These are phyloP conservation scores for Exophiala spinifera DNA, from an alignment of 2,329 filamentous ascomycete genomes.

Conservation along the genomic window DNA sequence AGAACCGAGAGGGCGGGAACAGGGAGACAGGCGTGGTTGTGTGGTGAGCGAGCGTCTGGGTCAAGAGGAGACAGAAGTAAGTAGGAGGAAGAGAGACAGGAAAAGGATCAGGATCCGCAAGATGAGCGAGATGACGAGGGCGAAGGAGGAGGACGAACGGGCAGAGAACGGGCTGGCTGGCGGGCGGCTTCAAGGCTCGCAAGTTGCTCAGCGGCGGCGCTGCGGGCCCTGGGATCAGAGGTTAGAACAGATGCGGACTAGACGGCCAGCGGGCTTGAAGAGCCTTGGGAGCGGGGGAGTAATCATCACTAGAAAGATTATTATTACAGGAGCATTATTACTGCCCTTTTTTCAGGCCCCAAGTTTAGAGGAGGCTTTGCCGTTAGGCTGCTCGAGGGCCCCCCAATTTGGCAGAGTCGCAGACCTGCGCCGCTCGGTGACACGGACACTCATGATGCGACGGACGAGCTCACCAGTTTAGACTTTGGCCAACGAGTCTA, in stretches of 20 bases:
- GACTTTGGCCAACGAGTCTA: too few relatives aligned
- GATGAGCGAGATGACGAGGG: slow-evolving; percentile 20
- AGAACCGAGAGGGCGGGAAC: slow-evolving; percentile 6
- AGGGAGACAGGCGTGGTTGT: slow-evolving; percentile 1
- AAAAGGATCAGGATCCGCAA: slow-evolving; percentile 21
- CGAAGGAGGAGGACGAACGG: slow-evolving; percentile 2
- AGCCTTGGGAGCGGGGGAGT: slow-evolving; percentile 8
- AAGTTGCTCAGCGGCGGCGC: not conserved
- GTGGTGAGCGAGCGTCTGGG: slow-evolving; percentile 4
- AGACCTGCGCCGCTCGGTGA: too few relatives aligned
- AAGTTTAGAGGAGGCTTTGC: slow-evolving; percentile 2
- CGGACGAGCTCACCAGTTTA: not conserved
- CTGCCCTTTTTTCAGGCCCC: slow-evolving; percentile 1
- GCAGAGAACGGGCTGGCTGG: slow-evolving; percentile 1
- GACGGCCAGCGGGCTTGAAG: not conserved
- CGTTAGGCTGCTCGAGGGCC: not conserved
- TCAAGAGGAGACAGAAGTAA: slow-evolving; percentile 12
- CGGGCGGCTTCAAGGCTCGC: too few relatives aligned
- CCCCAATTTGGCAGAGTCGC: not conserved
- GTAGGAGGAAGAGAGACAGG: slow-evolving; percentile 12
- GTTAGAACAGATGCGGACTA: not conserved
- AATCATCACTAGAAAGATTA: too few relatives aligned
- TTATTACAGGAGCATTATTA: too few relatives aligned
- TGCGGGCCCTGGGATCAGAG: slow-evolving; percentile 9
- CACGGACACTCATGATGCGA: not conserved